These are phyloP conservation scores for Fraxinus baroniana DNA, from an alignment of 305 asterid genomes.

Conservation along the genomic window DNA sequence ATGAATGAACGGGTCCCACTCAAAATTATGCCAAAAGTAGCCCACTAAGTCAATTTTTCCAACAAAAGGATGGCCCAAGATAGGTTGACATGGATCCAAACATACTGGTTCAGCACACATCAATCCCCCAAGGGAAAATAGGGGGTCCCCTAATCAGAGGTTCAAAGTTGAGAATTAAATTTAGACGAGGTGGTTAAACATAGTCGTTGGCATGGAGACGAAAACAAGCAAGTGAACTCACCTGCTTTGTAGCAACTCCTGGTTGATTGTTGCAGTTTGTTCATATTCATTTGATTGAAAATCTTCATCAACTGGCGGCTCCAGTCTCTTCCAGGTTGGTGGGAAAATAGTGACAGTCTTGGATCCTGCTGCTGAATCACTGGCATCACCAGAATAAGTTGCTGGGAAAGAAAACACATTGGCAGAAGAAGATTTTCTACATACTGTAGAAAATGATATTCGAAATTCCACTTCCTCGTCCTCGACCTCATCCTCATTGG, in stretches of 20 bases:
- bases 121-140: background rate
- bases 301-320: background rate
- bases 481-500: background rate
- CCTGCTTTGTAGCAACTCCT: background rate
- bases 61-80: background rate
- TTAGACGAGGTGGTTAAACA: background rate
- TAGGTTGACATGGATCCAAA: no score
- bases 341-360: background rate
- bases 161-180: background rate
- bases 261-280: background rate
- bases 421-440: background rate
- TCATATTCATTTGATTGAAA: background rate
- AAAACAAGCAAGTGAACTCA: background rate
- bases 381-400: background rate
- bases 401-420: background rate
- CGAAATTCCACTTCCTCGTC: constrained; percentile 25
- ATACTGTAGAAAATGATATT: constrained; percentile 24
- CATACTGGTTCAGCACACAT: background rate
- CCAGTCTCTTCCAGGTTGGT: background rate
- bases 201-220: background rate
- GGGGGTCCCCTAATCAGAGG: background rate
- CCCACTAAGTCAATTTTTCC: no score
- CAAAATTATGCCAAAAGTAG: no score
- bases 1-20: no score
- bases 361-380: background rate